Base-by-base conservation (phyloP, 495 filamentous ascomycete genomes). In the Xylaria acuta region DNA sequence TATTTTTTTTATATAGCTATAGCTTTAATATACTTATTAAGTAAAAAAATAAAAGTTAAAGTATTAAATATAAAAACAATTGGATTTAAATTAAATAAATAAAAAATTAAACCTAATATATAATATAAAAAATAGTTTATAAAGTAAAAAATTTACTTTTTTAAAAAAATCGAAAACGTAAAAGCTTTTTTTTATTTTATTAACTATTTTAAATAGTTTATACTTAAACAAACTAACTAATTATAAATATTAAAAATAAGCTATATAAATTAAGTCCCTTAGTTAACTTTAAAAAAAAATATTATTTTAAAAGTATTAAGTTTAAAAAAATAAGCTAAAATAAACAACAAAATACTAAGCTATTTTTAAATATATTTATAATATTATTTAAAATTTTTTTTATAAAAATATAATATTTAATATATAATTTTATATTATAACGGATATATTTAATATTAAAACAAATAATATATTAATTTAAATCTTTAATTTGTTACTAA, bases 141-240 rank as follows among this genome's bases (percentile, higher is more conserved):
- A 22, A 30, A 58, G 5, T 32, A 58, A 58, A 58, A 58, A 58
- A 58, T 12, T 16, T 30, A 32, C 0, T n/a, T n/a, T n/a, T n/a
- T n/a, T 14, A 58, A 30, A 32, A 30, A 32, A 58, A n/a, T 58
- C 2, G 34, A 58, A 18, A 58, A 58, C 34, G 34, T 58, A 14
- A 58, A 58, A 32, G 27, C 27, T 32, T 58, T 58, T 58, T 58
- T 58, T 32, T 58, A 36, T 20, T 59, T 59, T 12, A 59, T 34
- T 20, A 36, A 14, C 5, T 59, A 20, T 34, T 59, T 59, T 59
- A 59, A 59, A 59, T 8, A 59, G 20, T 59, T 34, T 59, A 34
- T 59, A 2, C 6, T 20, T n/a, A 36, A 6, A 5, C 0, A 20
- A 32, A 16, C 30, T 59, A 59, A 59, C 8, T 20, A n/a, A 5